phyloP scores from a whole-genome alignment of 2,329 filamentous ascomycete species.

The Trichoderma asperellum region DNA sequence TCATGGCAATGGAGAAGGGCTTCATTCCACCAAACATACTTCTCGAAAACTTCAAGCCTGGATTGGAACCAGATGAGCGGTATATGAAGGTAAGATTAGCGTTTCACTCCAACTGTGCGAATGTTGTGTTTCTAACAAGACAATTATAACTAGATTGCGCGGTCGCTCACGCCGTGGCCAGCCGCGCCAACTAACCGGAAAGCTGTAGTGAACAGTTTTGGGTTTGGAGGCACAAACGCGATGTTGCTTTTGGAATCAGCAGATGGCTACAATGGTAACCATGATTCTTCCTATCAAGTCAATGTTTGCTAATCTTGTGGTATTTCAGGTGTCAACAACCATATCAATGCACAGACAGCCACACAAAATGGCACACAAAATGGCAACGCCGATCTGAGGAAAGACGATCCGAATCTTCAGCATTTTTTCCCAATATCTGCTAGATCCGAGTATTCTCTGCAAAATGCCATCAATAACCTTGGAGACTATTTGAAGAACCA shows the following conservation, averaged over 20 bases:
- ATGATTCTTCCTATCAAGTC: too few species aligned
- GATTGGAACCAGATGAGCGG: conserved; percentile 4
- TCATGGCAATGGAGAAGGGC: conserved; percentile 22
- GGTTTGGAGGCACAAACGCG: conserved; percentile 61
- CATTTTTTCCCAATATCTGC: conserved; percentile 1
- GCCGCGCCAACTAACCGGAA: conserved; percentile 4
- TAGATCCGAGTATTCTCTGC: neutral
- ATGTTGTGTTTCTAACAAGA: neutral
- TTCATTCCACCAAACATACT: conserved; percentile 19
- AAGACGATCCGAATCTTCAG: neutral
- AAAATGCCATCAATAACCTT: neutral
- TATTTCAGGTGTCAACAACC: neutral
- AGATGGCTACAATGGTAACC: neutral
- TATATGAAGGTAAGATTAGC: conserved; percentile 8
- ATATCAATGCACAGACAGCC: neutral
- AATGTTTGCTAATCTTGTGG: neutral
- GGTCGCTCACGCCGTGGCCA: conserved; percentile 8
- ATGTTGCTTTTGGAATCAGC: conserved; percentile 43
- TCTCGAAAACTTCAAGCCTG: conserved; percentile 1
- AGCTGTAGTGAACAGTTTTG: conserved; percentile 56
- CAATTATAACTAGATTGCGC: neutral
- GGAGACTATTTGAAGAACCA: neutral
- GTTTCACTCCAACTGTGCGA: too few species aligned
- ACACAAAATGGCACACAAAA: neutral
- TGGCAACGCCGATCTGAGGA: neutral